A percentile compares a stretch with the other conserved stretches of the same genome.
phyloP scores from a whole-genome alignment of 1,284 basidiomycete species.

The Ganoderma lingzhi region DNA sequence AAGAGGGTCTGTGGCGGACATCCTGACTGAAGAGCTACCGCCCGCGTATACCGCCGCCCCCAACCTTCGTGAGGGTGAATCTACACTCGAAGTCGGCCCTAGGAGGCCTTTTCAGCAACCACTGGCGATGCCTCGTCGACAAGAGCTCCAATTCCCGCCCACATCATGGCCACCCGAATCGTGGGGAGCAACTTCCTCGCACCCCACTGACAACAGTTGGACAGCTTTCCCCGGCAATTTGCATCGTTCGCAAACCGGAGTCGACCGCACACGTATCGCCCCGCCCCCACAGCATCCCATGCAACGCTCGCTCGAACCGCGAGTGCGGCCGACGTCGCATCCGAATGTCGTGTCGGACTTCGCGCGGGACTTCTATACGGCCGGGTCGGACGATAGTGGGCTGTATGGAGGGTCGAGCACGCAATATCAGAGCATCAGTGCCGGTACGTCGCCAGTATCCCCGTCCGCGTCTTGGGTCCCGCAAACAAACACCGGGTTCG shows the following conservation, averaged over 20 bases:
- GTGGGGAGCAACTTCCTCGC: constrained; percentile 19
- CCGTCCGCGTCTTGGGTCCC: neutral
- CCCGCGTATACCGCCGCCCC: constrained; percentile 72
- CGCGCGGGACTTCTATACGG: constrained; percentile 62
- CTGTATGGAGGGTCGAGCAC: constrained; percentile 32
- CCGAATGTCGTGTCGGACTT: constrained; percentile 53
- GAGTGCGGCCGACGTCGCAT: constrained; percentile 10
- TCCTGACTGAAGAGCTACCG: constrained; percentile 58
- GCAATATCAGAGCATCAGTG: constrained; percentile 32
- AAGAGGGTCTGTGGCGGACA: constrained; percentile 31
- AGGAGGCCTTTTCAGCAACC: constrained; percentile 64
- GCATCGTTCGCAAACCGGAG: constrained; percentile 18
- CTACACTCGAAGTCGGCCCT: constrained; percentile 68
- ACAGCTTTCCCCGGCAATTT: constrained; percentile 28
- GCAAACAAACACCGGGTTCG: constrained; percentile 14
- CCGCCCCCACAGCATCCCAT: constrained; percentile 4
- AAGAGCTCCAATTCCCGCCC: constrained; percentile 26
- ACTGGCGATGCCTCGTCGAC: constrained; percentile 37
- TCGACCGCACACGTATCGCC: constrained; percentile 3
- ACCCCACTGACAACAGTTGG: constrained; percentile 27
- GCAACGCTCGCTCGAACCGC: constrained; percentile 22
- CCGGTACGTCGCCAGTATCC: constrained; percentile 35
- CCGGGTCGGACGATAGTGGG: constrained; percentile 42
- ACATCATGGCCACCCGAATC: constrained; percentile 19
- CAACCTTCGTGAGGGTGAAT: constrained; percentile 61